Percentiles rank a stretch among this genome's conserved stretches.
Evolutionary conservation across 371 early-diverging fungal species (phyloP).

Genomic region (Mucor ambiguus): DNA sequence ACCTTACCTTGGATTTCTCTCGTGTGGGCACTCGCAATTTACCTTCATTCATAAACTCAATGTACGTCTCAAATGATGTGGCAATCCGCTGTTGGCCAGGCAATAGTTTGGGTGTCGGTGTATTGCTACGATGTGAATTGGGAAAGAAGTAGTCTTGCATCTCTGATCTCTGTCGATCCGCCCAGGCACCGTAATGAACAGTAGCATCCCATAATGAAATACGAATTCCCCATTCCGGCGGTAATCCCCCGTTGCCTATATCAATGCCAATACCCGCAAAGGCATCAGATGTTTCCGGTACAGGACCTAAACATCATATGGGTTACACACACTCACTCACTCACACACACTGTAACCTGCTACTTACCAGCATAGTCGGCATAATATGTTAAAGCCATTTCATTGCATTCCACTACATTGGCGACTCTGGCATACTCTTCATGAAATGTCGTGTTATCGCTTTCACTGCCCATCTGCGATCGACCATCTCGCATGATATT

Average conservation of each 20-base stretch:
- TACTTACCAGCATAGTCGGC: slow-evolving; percentile 69
- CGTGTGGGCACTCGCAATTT: slow-evolving; percentile 70
- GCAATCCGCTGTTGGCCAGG: slow-evolving; percentile 65
- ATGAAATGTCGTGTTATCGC: slow-evolving; percentile 43
- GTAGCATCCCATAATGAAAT: slow-evolving; percentile 62
- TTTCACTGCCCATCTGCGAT: slow-evolving; percentile 21
- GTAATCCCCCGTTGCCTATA: slow-evolving; percentile 63
- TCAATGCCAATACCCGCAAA: slow-evolving; percentile 40
- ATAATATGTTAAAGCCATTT: slow-evolving; percentile 67
- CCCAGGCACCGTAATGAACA: slow-evolving; percentile 87
- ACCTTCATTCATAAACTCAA: slow-evolving; percentile 68
- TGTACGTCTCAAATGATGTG: slow-evolving; percentile 62
- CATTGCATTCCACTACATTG: slow-evolving; percentile 66
- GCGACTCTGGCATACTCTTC: slow-evolving; percentile 78
- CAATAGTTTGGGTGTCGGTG: slow-evolving; percentile 48
- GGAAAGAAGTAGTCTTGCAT: slow-evolving; percentile 86
- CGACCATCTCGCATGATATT: slow-evolving; percentile 52
- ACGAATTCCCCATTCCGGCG: slow-evolving; percentile 79
- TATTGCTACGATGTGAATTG: slow-evolving; percentile 58
- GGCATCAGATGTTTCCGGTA: slow-evolving; percentile 30
- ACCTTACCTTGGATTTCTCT: slow-evolving; percentile 74
- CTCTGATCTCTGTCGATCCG: slow-evolving; percentile 72
- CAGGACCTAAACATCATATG: slow-evolving; percentile 45
- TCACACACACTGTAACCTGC: background rate
- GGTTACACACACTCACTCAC: background rate